Evolutionary conservation across 2,329 filamentous ascomycete genomes (phyloP).

Genomic region (Diaporthe vaccinii): DNA sequence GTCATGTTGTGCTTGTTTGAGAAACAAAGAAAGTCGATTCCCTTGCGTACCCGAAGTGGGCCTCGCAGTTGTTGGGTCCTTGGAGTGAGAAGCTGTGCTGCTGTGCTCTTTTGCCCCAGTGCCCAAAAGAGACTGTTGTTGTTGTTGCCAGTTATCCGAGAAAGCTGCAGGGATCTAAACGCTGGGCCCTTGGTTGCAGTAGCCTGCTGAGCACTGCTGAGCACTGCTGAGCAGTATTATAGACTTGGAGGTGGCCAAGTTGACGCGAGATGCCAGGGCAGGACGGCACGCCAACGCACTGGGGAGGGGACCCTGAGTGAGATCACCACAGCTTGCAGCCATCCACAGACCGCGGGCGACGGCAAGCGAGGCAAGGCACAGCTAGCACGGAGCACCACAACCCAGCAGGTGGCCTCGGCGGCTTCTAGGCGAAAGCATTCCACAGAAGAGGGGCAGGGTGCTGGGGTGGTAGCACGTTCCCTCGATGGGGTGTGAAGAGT

Average conservation of each 20-base stretch:
- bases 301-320: constrained; percentile 26
- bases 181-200: background rate
- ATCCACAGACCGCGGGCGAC: background rate
- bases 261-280: constrained; percentile 1
- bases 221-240: background rate
- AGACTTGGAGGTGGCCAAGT: background rate
- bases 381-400: constrained; percentile 1
- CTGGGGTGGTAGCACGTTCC: background rate
- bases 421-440: constrained; percentile 31
- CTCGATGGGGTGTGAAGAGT: background rate
- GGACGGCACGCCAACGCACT: constrained; percentile 14
- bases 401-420: constrained; percentile 27
- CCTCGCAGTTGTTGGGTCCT: background rate
- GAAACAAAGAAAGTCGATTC: constrained; percentile 23
- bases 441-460: constrained; percentile 21
- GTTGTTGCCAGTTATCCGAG: constrained; percentile 10
- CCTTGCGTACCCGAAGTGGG: background rate
- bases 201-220: background rate
- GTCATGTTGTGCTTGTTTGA: background rate
- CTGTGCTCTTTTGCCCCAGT: background rate
- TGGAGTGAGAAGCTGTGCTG: background rate
- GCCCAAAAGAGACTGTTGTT: background rate
- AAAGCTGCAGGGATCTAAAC: constrained; percentile 17
- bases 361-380: constrained; percentile 23
- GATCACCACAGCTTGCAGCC: constrained; percentile 10